phyloP scores from a whole-genome alignment of 345 rosid species.

The Brassica rapa region DNA sequence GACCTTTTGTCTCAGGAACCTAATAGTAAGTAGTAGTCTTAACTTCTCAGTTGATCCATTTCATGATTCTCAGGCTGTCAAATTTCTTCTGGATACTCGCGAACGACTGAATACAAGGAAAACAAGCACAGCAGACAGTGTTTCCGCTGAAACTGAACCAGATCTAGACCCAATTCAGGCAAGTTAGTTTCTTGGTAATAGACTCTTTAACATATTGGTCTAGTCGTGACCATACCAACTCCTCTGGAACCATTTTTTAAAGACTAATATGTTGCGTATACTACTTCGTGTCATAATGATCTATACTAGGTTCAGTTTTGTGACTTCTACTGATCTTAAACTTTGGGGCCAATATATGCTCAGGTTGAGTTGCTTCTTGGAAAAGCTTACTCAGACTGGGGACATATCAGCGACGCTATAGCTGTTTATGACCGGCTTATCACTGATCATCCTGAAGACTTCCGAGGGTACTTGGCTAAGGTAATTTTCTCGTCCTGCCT shows the following conservation, averaged over 20 bases:
- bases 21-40: not conserved
- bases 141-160: slow-evolving; percentile 37
- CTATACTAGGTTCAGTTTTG: not conserved
- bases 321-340: not conserved
- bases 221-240: slow-evolving; percentile 2
- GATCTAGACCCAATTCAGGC: slow-evolving; percentile 74
- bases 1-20: not conserved
- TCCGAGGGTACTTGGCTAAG: slow-evolving; percentile 95
- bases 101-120: slow-evolving; percentile 51
- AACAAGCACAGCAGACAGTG: slow-evolving; percentile 43
- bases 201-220: not conserved
- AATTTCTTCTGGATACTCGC: slow-evolving; percentile 64
- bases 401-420: slow-evolving; percentile 84
- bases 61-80: slow-evolving; percentile 67
- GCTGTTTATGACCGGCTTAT: slow-evolving; percentile 84
- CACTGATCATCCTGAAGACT: slow-evolving; percentile 75
- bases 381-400: slow-evolving; percentile 95
- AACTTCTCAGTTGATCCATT: not conserved
- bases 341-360: slow-evolving; percentile 1
- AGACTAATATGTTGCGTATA: not conserved
- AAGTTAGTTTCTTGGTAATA: slow-evolving; percentile 32
- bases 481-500: slow-evolving; percentile 36
- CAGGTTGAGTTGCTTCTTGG: slow-evolving; percentile 93
- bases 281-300: not conserved
- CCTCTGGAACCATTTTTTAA: not conserved